Evolutionary conservation across 352 stramenopile species (phyloP), one percentile per base, ranked within the genome.

Genomic region (Phytopythium delawarense): DNA sequence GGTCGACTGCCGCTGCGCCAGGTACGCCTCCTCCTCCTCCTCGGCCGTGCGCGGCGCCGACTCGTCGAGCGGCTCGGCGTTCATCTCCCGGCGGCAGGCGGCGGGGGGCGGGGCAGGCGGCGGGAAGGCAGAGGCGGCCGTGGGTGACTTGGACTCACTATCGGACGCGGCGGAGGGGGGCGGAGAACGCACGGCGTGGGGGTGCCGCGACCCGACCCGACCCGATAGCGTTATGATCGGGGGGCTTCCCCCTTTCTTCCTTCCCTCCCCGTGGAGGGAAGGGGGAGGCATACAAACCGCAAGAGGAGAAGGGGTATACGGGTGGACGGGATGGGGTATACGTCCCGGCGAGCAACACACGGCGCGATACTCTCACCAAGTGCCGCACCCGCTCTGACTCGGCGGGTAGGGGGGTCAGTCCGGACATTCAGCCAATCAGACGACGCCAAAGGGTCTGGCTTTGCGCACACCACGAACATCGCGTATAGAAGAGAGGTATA

Each of bases 1-100:
- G 15, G 79, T 87, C 39, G 79, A 85, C 67, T 91, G 79, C 0
- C 79, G 82, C 66, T 88, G 77, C 20, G 76, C 67, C 50, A 86
- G 63, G 56, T 89, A 89, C 25, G 72, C 74, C 13, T 91, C 77
- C 69, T 75, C 69, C 34, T 57, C 32, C 35, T 49, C 40, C 4
- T 45, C 20, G 52, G 18, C 8, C 8, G 40, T n/a, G 37, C 55
- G 37, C 55, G 54, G 34, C 52, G 35, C 35, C 28, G 25, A 4
- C 39, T 61, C 55, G 55, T 52, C 55, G 16, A 18, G 18, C 16
- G 42, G 21, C 13, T 52, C 55, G 16, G 18, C 55, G 42, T 61
- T 49, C 23, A 37, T 45, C 25, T 61, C 55, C 4, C 18, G 20
- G 39, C 39, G 39, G 42, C 18, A 30, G 25, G 25, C 25, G 5